phyloP scores from a whole-genome alignment of 2,329 filamentous ascomycete species.

The Huntiella bhutanensis region DNA sequence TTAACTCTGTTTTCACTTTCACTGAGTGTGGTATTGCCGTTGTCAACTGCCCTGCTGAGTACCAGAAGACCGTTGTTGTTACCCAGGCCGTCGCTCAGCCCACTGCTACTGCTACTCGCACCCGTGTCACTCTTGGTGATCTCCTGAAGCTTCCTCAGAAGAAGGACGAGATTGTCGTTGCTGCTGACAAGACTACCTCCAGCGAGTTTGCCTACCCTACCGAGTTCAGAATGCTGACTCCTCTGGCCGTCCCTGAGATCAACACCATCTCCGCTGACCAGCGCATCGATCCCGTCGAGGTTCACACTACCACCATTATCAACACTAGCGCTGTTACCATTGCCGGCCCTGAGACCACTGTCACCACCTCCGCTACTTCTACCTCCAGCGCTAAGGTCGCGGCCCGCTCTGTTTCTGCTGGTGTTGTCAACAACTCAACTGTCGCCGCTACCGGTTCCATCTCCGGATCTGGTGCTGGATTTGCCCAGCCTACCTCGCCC shows the following conservation, averaged over 20 bases:
- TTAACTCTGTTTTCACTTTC: conserved; percentile 15
- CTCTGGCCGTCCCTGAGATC: conserved; percentile 7
- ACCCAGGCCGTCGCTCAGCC: conserved; percentile 1
- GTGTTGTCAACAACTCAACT: no score
- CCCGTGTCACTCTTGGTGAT: background rate
- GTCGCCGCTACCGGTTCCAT: background rate
- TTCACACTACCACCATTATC: background rate
- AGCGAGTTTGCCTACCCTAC: conserved; percentile 8
- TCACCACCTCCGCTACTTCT: no score
- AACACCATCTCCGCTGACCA: conserved; percentile 4
- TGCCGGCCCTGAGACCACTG: background rate
- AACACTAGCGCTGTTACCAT: background rate
- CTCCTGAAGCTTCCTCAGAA: background rate
- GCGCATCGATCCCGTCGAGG: background rate
- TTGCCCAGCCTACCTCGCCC: no score
- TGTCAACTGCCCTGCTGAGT: conserved; percentile 22
- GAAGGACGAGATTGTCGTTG: no score
- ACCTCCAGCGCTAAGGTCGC: no score
- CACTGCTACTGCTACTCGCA: background rate
- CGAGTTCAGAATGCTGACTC: background rate
- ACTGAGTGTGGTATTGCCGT: conserved; percentile 21
- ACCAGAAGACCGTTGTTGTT: conserved; percentile 19
- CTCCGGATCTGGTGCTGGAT: no score
- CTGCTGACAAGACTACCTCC: background rate
- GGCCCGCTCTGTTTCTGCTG: no score